Evolutionary conservation across 495 filamentous ascomycete species (phyloP).

Genomic region (Aspergillus incahuasiensis): DNA sequence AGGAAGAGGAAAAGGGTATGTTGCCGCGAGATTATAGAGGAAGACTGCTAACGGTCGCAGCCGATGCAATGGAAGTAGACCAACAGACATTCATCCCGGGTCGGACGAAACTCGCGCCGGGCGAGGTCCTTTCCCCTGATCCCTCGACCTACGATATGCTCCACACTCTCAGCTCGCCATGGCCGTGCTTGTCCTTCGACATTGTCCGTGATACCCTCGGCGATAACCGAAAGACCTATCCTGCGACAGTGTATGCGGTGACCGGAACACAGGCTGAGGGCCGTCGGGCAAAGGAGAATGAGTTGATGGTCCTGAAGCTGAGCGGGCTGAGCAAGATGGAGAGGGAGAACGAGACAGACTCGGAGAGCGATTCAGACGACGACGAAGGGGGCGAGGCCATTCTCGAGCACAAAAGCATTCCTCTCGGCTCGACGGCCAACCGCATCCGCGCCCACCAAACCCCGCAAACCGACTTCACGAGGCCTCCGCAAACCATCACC

Average conservation of each 20-base stretch:
- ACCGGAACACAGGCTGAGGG: slow-evolving; percentile 87
- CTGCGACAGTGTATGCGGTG: slow-evolving; percentile 89
- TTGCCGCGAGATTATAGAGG: not conserved
- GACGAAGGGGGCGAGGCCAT: slow-evolving; percentile 85
- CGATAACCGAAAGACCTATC: slow-evolving; percentile 83
- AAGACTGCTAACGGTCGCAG: slow-evolving; percentile 29
- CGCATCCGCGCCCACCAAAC: slow-evolving; percentile 80
- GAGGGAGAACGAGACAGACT: slow-evolving; percentile 59
- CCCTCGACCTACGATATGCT: slow-evolving; percentile 93
- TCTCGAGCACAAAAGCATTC: slow-evolving; percentile 86
- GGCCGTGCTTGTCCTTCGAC: slow-evolving; percentile 96
- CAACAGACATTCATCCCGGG: slow-evolving; percentile 90
- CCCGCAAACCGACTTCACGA: slow-evolving; percentile 62
- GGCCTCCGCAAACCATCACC: slow-evolving; percentile 72
- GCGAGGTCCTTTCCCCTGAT: slow-evolving; percentile 87
- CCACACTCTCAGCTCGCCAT: slow-evolving; percentile 83
- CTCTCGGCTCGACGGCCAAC: slow-evolving; percentile 80
- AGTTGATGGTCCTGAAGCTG: slow-evolving; percentile 92
- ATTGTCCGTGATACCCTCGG: slow-evolving; percentile 85
- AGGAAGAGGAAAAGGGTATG: slow-evolving; percentile 73
- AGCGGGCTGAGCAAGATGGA: slow-evolving; percentile 86
- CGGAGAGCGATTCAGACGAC: slow-evolving; percentile 70
- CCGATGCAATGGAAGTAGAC: slow-evolving; percentile 87
- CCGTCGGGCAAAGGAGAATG: slow-evolving; percentile 72
- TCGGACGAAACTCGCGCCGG: slow-evolving; percentile 76